Conservation (phyloP, 768 basidiomycete species). For the Termitomyces heimii region DNA sequence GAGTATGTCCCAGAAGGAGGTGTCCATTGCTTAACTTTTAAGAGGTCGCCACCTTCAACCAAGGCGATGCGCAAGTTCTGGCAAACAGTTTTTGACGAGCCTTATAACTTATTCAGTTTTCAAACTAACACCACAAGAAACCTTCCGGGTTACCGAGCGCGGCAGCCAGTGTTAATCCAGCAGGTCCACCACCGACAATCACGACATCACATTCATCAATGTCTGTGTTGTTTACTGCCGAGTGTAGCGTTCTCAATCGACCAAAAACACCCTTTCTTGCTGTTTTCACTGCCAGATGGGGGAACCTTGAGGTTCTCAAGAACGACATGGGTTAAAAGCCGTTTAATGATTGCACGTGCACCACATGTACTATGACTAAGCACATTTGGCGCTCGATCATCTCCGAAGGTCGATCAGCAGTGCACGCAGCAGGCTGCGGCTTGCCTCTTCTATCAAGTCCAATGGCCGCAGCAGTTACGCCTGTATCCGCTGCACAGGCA, state of each 20-base stretch:
- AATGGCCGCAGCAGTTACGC: constrained; percentile 38
- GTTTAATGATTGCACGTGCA: constrained; percentile 5
- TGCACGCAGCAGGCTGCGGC: constrained; percentile 4
- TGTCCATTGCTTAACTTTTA: constrained; percentile 63
- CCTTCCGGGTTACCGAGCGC: constrained; percentile 60
- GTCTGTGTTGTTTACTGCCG: constrained; percentile 1
- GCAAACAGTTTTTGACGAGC: constrained; percentile 44
- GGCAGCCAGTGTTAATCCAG: constrained; percentile 83
- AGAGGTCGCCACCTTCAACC: constrained; percentile 78
- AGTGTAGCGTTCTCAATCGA: constrained; percentile 1
- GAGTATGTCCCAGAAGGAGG: constrained; percentile 52
- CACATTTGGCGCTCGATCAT: background rate
- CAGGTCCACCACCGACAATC: constrained; percentile 93
- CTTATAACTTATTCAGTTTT: constrained; percentile 26
- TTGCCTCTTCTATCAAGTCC: background rate
- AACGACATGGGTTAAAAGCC: constrained; percentile 1
- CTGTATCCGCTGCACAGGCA: constrained; percentile 77
- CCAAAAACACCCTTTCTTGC: background rate
- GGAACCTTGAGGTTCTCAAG: background rate
- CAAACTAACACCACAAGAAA: background rate
- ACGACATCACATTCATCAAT: constrained; percentile 74
- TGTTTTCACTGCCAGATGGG: background rate
- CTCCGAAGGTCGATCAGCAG: background rate
- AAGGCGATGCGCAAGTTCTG: constrained; percentile 59
- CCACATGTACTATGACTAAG: background rate